phyloP scores from a whole-genome alignment of 805 yeast genomes.

The Zygotorulaspora chibaensis region DNA sequence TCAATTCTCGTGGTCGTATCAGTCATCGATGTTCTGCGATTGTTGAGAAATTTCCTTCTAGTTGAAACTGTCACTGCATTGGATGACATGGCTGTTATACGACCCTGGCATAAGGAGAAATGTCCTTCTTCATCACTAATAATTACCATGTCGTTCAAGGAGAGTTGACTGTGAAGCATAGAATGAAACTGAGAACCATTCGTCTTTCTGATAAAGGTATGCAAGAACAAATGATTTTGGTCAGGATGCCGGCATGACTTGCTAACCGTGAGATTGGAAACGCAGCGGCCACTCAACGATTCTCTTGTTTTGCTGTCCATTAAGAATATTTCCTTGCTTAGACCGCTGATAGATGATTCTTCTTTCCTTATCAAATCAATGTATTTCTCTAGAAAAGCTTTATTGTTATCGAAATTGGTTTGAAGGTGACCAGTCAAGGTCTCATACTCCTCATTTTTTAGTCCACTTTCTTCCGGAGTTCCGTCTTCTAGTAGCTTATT shows the following conservation, averaged over 20 bases:
- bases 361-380: constrained; percentile 68
- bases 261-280: constrained; percentile 47
- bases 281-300: constrained; percentile 50
- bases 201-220: constrained; percentile 45
- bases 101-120: constrained; percentile 66
- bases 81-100: constrained; percentile 42
- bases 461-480: constrained; percentile 48
- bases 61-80: constrained; percentile 47
- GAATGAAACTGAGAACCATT: constrained; percentile 14
- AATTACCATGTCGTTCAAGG: constrained; percentile 57
- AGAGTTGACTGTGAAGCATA: constrained; percentile 43
- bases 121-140: constrained; percentile 80
- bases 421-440: constrained; percentile 48
- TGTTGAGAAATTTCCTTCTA: constrained; percentile 47
- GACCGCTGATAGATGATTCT: constrained; percentile 50
- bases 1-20: constrained; percentile 5
- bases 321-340: constrained; percentile 56
- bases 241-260: constrained; percentile 19
- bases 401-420: constrained; percentile 37
- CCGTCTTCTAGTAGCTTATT: constrained; percentile 61
- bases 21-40: constrained; percentile 18
- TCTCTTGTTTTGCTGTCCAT: constrained; percentile 59
- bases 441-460: constrained; percentile 45
- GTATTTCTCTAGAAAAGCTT: constrained; percentile 66
- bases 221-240: constrained; percentile 35